phyloP scores from a whole-genome alignment of 768 basidiomycete species.

The Dentipellis fragilis region DNA sequence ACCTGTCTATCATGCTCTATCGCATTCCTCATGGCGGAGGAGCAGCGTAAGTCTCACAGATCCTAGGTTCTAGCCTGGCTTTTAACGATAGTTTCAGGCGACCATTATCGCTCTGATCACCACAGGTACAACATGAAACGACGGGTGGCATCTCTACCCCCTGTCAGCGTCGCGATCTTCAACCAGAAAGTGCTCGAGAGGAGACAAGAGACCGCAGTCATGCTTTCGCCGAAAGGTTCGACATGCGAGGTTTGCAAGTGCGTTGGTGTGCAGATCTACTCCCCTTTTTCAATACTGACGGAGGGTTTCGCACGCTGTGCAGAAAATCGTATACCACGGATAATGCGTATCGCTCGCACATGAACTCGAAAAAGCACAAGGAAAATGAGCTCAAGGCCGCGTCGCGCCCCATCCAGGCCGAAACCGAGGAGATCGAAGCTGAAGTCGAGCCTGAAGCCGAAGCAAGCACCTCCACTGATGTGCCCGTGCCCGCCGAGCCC shows the following conservation, averaged over 20 bases:
- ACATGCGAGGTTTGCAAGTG: conserved; percentile 71
- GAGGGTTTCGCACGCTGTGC: neutral
- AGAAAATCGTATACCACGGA: conserved; percentile 88
- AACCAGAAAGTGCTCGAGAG: conserved; percentile 83
- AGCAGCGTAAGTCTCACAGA: conserved; percentile 58
- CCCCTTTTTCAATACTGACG: neutral
- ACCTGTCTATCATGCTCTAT: conserved; percentile 90
- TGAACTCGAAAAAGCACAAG: conserved; percentile 82
- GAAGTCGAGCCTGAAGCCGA: conserved; percentile 2
- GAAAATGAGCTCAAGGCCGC: conserved; percentile 56
- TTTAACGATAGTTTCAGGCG: conserved; percentile 34
- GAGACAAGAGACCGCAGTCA: conserved; percentile 62
- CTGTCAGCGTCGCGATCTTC: conserved; percentile 68
- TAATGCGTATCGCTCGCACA: conserved; percentile 82
- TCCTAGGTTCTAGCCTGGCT: neutral
- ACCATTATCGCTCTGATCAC: conserved; percentile 88
- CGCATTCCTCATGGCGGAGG: conserved; percentile 72
- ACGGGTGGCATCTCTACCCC: conserved; percentile 81
- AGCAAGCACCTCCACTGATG: neutral
- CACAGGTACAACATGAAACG: conserved; percentile 99
- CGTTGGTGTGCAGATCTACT: neutral
- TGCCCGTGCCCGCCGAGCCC: neutral
- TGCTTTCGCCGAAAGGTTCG: conserved; percentile 46
- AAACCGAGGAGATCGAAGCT: conserved; percentile 1
- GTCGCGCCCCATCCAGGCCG: conserved; percentile 13